Percentiles rank a stretch among this genome's conserved stretches.
These are phyloP conservation scores for Leccinum aurantiacum DNA, from an alignment of 768 basidiomycete genomes.

Conservation along the genomic window DNA sequence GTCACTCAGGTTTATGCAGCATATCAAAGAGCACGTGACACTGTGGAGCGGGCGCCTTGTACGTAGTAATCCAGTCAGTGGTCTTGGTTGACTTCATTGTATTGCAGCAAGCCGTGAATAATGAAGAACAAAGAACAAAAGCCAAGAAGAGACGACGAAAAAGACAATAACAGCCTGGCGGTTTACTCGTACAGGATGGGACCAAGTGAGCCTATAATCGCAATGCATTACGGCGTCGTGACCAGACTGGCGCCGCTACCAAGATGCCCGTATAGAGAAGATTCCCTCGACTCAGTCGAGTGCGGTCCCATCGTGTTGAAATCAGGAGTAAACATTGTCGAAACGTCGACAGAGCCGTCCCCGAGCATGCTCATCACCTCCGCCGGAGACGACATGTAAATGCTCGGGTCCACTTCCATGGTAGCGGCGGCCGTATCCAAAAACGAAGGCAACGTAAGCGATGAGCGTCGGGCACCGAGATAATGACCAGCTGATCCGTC, in stretches of 20 bases:
- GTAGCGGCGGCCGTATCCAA: constrained; percentile 26
- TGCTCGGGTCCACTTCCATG: constrained; percentile 49
- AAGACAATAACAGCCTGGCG: constrained; percentile 6
- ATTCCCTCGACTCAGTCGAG: constrained; percentile 27
- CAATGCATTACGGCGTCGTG: constrained; percentile 26
- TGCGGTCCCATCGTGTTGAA: constrained; percentile 29
- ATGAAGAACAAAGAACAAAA: neutral
- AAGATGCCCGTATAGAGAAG: constrained; percentile 28
- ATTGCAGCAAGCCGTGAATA: constrained; percentile 1
- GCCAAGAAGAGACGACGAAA: neutral
- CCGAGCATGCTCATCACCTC: constrained; percentile 65
- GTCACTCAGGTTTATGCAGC: neutral
- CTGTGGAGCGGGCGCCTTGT: neutral
- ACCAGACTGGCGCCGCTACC: constrained; percentile 22
- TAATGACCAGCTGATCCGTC: constrained; percentile 21
- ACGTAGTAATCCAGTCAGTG: neutral
- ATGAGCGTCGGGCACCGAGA: constrained; percentile 26
- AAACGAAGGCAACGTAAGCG: constrained; percentile 28
- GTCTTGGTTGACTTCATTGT: neutral
- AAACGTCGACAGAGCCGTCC: constrained; percentile 40
- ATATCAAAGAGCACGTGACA: constrained; percentile 12
- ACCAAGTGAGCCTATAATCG: constrained; percentile 2
- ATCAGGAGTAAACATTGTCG: constrained; percentile 33
- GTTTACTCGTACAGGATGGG: constrained; percentile 19
- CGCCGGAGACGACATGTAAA: constrained; percentile 54